A percentile compares a stretch with the other conserved stretches of the same genome.
These are phyloP conservation scores for Acanthamoeba polyphaga DNA, from an alignment of 208 protist species.

Conservation along the genomic window DNA sequence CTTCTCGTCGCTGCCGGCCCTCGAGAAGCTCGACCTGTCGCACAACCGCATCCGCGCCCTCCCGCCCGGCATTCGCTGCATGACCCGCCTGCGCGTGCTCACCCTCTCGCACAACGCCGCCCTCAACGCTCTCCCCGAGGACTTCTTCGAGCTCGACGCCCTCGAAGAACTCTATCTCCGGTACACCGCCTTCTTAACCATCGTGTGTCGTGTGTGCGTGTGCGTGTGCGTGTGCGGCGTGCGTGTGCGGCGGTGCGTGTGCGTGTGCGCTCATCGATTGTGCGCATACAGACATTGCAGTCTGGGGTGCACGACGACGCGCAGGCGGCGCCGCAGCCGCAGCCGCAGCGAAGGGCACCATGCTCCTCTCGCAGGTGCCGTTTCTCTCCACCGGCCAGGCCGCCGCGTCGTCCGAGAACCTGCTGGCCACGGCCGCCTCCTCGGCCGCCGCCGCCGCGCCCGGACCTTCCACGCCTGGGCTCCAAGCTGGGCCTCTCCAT, in stretches of 20 bases:
- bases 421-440: not conserved
- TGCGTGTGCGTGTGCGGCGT: not conserved
- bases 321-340: not conserved
- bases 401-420: not conserved
- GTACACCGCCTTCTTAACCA: not conserved
- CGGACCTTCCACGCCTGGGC: not conserved
- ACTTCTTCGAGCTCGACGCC: not conserved
- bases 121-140: not conserved
- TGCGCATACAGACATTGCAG: not conserved
- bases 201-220: not conserved
- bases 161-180: slow-evolving; percentile 7
- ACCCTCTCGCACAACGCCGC: not conserved
- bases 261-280: not conserved
- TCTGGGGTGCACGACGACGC: not conserved
- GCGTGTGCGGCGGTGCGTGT: not conserved
- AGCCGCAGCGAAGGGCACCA: not conserved
- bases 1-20: slow-evolving; percentile 10
- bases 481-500: slow-evolving; percentile 15
- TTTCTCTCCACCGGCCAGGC: not conserved
- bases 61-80: not conserved
- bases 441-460: not conserved
- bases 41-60: slow-evolving; percentile 16
- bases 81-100: slow-evolving; percentile 26
- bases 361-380: slow-evolving; percentile 22
- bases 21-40: slow-evolving; percentile 2